Base-by-base conservation (phyloP, 257 asterid genomes). In the Fraxinus quadrangulata region DNA sequence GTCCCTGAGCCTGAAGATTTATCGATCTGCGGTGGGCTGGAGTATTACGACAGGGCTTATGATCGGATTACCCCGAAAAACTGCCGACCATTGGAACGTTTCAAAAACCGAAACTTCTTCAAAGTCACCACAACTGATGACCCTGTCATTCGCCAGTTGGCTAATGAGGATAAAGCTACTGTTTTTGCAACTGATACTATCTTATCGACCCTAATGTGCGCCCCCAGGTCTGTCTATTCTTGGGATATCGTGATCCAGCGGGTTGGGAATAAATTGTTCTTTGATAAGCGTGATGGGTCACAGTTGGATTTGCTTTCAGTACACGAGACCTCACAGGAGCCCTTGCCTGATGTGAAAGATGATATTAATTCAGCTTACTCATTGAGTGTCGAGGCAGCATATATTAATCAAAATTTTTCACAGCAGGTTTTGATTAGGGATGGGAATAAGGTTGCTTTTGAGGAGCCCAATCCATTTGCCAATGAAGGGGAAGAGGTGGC, bases 181-280 rank as follows among this genome's bases (percentile, higher is more conserved):
- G 98, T 96, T 1, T 96, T 96, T 7, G 99, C 99, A 0, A 96
- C 99, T 0, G 98, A 96, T 75, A 17, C 95, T 2, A 96, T 96
- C 61, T 70, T 96, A 77, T 88, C 99, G 6, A 88, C 97, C 11
- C 81, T 96, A 6, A 96, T 96, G 98, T 96, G 99, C 74, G 89
- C 97, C 5, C 92, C 99, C 0, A 85, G 99, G 84, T 90, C 97
- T 1, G 98, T 96, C 75, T 96, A 92, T 77, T 93, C 98, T 1
- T 96, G 98, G 98, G 98, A 96, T 77, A 93, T 96, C 61, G 98
- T 96, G 8, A 84, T 93, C 77, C 97, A 93, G 84, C 91, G 97
- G 3, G 99, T 93, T 4, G 98, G 99, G 56, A 96, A 93, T 72
- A 96, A 93, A 86, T 81, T 96, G 12, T 96, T 96, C 82, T 88